phyloP scores from a whole-genome alignment of 306 rosid genomes.

The Prunus salicina region DNA sequence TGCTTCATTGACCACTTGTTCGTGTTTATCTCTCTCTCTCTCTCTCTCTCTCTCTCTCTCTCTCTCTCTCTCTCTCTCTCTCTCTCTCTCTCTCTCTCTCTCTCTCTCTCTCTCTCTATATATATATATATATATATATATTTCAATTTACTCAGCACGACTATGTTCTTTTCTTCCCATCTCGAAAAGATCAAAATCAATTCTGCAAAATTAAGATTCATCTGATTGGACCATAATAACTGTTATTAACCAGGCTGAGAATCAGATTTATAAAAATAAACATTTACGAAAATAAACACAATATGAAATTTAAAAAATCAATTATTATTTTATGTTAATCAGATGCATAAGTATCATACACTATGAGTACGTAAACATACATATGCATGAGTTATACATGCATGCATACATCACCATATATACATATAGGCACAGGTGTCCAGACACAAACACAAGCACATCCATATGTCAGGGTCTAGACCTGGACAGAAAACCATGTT shows the following conservation, averaged over 20 bases:
- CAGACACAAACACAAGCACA: neutral
- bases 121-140: no score
- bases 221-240: neutral
- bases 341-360: no score
- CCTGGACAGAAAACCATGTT: neutral
- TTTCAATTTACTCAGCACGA: neutral
- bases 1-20: neutral
- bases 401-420: neutral
- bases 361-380: no score
- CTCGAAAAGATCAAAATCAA: neutral
- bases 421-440: neutral
- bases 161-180: neutral
- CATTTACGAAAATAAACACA: neutral
- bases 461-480: neutral
- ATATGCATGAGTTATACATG: no score
- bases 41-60: no score
- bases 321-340: no score
- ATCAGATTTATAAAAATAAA: no score
- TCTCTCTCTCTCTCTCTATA: no score
- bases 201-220: neutral
- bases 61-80: no score
- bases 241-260: neutral
- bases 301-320: rapidly evolving
- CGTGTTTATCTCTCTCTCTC: neutral
- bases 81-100: neutral